phyloP scores from a whole-genome alignment of 352 stramenopile species.

The Phytophthora capsici region DNA sequence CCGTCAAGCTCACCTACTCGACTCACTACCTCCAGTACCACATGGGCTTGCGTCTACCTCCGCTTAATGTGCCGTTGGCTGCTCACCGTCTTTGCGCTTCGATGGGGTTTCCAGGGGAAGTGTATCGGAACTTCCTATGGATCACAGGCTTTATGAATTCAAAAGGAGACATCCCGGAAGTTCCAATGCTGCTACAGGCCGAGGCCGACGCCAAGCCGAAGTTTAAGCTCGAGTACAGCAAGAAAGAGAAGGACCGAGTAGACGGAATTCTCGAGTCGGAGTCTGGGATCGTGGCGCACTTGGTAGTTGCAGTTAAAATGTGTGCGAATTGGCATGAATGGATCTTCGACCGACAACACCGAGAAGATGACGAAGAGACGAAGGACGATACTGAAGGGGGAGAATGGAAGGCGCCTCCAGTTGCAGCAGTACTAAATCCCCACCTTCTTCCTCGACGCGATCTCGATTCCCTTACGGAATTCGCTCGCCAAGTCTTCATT shows the following conservation, averaged over 20 bases:
- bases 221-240: constrained; percentile 22
- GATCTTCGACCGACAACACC: constrained; percentile 61
- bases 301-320: constrained; percentile 73
- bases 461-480: constrained; percentile 59
- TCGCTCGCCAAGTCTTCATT: constrained; percentile 55
- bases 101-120: constrained; percentile 63
- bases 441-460: constrained; percentile 46
- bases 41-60: constrained; percentile 71
- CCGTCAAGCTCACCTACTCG: constrained; percentile 51
- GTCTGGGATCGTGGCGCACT: constrained; percentile 62
- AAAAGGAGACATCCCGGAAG: constrained; percentile 45
- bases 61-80: constrained; percentile 70
- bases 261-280: constrained; percentile 51
- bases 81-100: constrained; percentile 58
- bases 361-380: constrained; percentile 21
- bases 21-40: constrained; percentile 74
- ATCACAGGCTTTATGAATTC: constrained; percentile 61
- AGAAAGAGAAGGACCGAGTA: constrained; percentile 30
- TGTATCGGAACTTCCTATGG: constrained; percentile 77
- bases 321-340: constrained; percentile 84
- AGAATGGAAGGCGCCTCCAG: constrained; percentile 13
- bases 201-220: constrained; percentile 19
- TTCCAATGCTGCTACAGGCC: constrained; percentile 40
- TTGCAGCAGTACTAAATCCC: constrained; percentile 17
- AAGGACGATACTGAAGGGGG: constrained; percentile 18